These are phyloP conservation scores for Dissophora globulifera DNA, from an alignment of 192 early-diverging fungal genomes.

Conservation along the genomic window DNA sequence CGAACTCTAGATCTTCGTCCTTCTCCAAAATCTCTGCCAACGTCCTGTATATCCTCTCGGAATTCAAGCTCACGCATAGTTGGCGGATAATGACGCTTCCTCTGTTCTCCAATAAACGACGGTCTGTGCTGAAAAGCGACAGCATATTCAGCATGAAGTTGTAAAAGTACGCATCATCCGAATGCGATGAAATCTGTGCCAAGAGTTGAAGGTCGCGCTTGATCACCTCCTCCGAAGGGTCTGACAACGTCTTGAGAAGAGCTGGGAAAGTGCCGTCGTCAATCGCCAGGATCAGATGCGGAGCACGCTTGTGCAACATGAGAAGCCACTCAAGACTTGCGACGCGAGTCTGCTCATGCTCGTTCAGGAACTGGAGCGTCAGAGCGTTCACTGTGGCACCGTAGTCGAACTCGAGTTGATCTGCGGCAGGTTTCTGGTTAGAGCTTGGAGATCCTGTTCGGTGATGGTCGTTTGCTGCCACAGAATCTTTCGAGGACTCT, in stretches of 20 bases:
- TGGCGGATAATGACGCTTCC: conserved; percentile 95
- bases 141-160: conserved; percentile 93
- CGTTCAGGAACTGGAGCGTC: conserved; percentile 82
- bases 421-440: conserved; percentile 8
- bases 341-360: conserved; percentile 92
- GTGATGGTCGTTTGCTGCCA: background rate
- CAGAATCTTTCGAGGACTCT: conserved; percentile 1
- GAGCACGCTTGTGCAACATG: conserved; percentile 96
- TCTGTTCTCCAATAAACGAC: conserved; percentile 86
- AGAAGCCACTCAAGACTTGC: conserved; percentile 95
- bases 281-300: conserved; percentile 84
- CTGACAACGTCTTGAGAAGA: conserved; percentile 91
- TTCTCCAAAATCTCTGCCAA: conserved; percentile 89
- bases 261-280: conserved; percentile 90
- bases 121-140: conserved; percentile 89
- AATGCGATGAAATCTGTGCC: conserved; percentile 91
- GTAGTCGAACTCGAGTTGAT: conserved; percentile 77
- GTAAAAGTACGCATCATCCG: conserved; percentile 87
- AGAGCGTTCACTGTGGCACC: conserved; percentile 82
- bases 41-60: conserved; percentile 90
- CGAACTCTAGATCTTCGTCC: conserved; percentile 94
- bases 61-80: conserved; percentile 88
- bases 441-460: conserved; percentile 12
- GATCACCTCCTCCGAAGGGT: conserved; percentile 95
- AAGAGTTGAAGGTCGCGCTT: conserved; percentile 91